A percentile compares a stretch with the other conserved stretches of the same genome.
Conservation (phyloP, 768 basidiomycete genomes). For the Kwoniella europaea region DNA sequence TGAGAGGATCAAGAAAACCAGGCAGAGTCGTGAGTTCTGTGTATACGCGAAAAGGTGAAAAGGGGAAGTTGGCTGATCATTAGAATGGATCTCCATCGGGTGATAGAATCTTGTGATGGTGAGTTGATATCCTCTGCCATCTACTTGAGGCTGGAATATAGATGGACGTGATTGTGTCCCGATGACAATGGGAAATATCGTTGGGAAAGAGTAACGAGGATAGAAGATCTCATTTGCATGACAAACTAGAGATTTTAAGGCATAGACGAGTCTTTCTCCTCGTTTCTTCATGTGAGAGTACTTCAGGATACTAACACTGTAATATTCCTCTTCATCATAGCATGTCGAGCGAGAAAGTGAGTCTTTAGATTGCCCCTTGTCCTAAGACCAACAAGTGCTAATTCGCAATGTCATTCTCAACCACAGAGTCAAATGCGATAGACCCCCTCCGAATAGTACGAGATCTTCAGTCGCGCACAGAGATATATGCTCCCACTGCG, state of each 20-base stretch:
- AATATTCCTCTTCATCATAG: conserved; percentile 1
- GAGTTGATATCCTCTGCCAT: conserved; percentile 20
- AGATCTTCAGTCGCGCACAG: conserved; percentile 7
- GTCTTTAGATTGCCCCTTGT: conserved; percentile 2
- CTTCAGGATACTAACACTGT: too few relatives aligned
- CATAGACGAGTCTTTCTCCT: too few relatives aligned
- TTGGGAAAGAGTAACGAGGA: background rate
- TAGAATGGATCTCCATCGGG: background rate
- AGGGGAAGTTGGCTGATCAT: conserved; percentile 6
- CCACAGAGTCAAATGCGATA: conserved; percentile 51
- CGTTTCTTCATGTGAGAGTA: too few relatives aligned
- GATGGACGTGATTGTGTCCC: too few relatives aligned
- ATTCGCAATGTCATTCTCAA: background rate
- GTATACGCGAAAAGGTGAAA: conserved; percentile 6
- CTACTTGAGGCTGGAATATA: background rate
- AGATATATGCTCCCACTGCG: conserved; percentile 38
- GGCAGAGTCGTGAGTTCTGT: conserved; percentile 47
- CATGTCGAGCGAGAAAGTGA: conserved; percentile 54
- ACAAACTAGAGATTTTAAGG: too few relatives aligned
- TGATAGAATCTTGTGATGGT: conserved; percentile 49
- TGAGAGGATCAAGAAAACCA: conserved; percentile 38
- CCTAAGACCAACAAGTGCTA: background rate
- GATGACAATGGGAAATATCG: too few relatives aligned
- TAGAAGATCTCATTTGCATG: background rate
- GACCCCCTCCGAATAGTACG: conserved; percentile 35